These are phyloP conservation scores for Hyaloscypha variabilis DNA, from an alignment of 495 filamentous ascomycete genomes.

Conservation along the genomic window DNA sequence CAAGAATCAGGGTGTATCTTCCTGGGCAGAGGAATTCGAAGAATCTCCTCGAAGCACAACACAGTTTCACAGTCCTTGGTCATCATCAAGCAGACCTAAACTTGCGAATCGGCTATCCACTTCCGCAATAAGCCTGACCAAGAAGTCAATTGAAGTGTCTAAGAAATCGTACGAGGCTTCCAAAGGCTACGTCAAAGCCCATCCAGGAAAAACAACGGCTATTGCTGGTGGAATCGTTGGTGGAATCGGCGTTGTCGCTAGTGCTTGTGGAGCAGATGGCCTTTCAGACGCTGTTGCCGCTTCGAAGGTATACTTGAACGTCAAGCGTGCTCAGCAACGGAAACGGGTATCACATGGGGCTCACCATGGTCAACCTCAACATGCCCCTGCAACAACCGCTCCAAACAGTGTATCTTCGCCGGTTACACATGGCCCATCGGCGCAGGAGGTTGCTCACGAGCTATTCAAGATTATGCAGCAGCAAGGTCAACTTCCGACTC, in stretches of 20 bases:
- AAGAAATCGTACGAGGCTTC: not conserved
- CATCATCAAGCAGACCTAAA: not conserved
- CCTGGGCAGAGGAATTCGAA: not conserved
- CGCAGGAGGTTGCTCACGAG: not conserved
- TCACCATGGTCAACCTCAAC: not conserved
- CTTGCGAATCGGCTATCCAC: not conserved
- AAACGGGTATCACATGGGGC: not conserved
- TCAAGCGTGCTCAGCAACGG: not conserved
- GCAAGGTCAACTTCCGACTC: not conserved
- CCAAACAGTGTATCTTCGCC: not conserved
- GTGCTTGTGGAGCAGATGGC: not conserved
- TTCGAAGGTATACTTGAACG: slow-evolving; percentile 1
- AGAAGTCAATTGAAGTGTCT: not conserved
- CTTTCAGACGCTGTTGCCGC: slow-evolving; percentile 6
- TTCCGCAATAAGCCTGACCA: not conserved
- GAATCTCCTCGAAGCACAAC: not conserved
- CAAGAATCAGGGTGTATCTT: not conserved
- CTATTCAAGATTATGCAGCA: not conserved
- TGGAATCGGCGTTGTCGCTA: not conserved
- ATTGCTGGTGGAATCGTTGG: not conserved
- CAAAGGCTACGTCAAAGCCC: not conserved
- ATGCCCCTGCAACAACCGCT: not conserved
- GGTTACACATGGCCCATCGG: not conserved
- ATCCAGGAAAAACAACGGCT: not conserved
- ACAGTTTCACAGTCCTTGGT: not conserved